Evolutionary conservation across 345 rosid species (phyloP).

Genomic region (Capsella bursapastoris): DNA sequence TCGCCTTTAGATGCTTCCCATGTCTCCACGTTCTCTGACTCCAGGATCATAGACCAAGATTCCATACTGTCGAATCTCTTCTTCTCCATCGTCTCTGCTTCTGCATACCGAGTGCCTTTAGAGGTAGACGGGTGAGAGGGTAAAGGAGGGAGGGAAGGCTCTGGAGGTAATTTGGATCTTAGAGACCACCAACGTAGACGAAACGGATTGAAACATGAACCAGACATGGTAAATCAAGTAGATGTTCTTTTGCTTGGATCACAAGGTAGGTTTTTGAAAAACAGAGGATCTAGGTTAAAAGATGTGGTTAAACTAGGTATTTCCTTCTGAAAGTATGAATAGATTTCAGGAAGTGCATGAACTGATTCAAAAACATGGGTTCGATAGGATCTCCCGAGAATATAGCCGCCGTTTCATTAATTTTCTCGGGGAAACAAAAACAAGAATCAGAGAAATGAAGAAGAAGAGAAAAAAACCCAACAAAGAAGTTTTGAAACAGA

Average conservation of each 20-base stretch:
- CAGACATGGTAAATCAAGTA: constrained; percentile 52
- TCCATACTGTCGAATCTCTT: constrained; percentile 94
- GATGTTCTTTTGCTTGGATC: constrained; percentile 23
- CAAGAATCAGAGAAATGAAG: constrained; percentile 36
- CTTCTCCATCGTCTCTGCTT: constrained; percentile 82
- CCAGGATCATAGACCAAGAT: constrained; percentile 97
- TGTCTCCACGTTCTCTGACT: constrained; percentile 92
- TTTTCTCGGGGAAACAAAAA: constrained; percentile 25
- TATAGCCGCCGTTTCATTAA: constrained; percentile 61
- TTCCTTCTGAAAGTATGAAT: constrained; percentile 92
- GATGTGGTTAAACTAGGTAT: constrained; percentile 46
- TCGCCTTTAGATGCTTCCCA: constrained; percentile 92
- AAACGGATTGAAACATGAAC: constrained; percentile 78
- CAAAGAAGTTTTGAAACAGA: neutral
- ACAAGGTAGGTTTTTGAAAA: constrained; percentile 29
- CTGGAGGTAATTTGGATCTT: constrained; percentile 51
- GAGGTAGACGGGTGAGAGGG: constrained; percentile 62
- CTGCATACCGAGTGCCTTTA: constrained; percentile 51
- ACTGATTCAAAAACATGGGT: constrained; percentile 94
- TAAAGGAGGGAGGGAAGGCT: constrained; percentile 18
- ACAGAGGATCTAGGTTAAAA: constrained; percentile 32
- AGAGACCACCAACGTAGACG: constrained; percentile 56
- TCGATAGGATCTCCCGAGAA: constrained; percentile 45
- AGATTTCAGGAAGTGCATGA: constrained; percentile 95
- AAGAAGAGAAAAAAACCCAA: constrained; percentile 21